phyloP scores from a whole-genome alignment of 306 rosid species.

The Sophora flavescens region DNA sequence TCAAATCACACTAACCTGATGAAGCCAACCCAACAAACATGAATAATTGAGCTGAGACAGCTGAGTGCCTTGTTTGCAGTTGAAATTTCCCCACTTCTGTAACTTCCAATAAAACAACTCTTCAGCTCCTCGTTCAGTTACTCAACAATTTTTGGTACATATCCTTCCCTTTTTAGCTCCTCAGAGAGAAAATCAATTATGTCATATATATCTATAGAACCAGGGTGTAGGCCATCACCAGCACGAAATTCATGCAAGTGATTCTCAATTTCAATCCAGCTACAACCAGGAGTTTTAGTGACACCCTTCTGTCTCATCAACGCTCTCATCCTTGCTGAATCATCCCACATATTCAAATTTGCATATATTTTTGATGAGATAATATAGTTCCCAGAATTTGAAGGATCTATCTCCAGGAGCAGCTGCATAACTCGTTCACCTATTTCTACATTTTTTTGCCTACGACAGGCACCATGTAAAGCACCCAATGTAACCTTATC shows the following conservation, averaged over 20 bases:
- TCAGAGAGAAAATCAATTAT: slow-evolving; percentile 62
- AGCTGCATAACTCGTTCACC: slow-evolving; percentile 70
- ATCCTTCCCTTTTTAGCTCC: slow-evolving; percentile 82
- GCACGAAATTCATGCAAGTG: slow-evolving; percentile 85
- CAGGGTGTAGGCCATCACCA: slow-evolving; percentile 62
- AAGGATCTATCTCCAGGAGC: slow-evolving; percentile 88
- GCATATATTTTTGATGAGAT: slow-evolving; percentile 85
- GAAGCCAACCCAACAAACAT: slow-evolving; percentile 32
- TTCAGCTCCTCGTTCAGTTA: slow-evolving; percentile 42
- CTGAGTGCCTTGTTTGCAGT: neutral
- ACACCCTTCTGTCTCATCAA: slow-evolving; percentile 89
- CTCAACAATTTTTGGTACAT: slow-evolving; percentile 64
- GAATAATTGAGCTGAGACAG: slow-evolving; percentile 30
- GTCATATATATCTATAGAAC: slow-evolving; percentile 50
- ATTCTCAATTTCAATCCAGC: slow-evolving; percentile 84
- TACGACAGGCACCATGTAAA: slow-evolving; percentile 85
- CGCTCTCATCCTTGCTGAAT: slow-evolving; percentile 89
- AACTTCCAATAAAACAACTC: slow-evolving; percentile 28
- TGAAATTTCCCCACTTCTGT: neutral
- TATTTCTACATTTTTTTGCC: slow-evolving; percentile 67
- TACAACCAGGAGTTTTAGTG: slow-evolving; percentile 91
- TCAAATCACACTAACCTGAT: slow-evolving; percentile 34
- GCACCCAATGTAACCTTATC: slow-evolving; percentile 87
- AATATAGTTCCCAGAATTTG: slow-evolving; percentile 86
- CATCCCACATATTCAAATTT: slow-evolving; percentile 76